A percentile compares a stretch with the other conserved stretches of the same genome.
phyloP scores from a whole-genome alignment of 23 red algal genomes.

The Porphyridium purpureum region DNA sequence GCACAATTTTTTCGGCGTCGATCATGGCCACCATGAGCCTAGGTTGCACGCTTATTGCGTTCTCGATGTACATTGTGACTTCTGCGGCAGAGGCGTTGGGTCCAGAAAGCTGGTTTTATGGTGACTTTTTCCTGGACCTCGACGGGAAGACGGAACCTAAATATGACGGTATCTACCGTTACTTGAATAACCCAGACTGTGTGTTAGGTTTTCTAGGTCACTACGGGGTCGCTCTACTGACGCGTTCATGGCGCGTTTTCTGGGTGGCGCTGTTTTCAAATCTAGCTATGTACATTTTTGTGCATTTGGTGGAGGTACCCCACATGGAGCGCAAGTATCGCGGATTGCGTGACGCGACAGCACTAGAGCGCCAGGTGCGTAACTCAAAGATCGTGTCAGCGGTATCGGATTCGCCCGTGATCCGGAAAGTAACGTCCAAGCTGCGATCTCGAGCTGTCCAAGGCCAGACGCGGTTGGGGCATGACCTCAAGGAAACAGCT shows the following conservation, averaged over 20 bases:
- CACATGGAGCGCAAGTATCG: slow-evolving; percentile 54
- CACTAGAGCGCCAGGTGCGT: slow-evolving; percentile 12
- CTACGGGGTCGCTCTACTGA: slow-evolving; percentile 60
- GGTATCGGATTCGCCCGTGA: too few relatives aligned
- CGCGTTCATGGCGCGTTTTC: slow-evolving; percentile 40
- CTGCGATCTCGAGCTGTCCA: too few relatives aligned
- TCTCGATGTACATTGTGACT: slow-evolving; percentile 12
- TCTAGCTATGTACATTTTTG: slow-evolving; percentile 38
- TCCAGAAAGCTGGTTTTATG: slow-evolving; percentile 71
- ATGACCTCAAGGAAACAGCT: too few relatives aligned
- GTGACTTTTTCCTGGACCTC: slow-evolving; percentile 85
- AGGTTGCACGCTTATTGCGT: slow-evolving; percentile 27
- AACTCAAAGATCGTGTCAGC: too few relatives aligned
- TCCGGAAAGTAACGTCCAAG: too few relatives aligned
- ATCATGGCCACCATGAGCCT: slow-evolving; percentile 13
- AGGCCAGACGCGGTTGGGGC: too few relatives aligned
- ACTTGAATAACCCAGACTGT: slow-evolving; percentile 70
- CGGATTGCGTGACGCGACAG: slow-evolving; percentile 5
- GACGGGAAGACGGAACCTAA: slow-evolving; percentile 9
- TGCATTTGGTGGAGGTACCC: slow-evolving; percentile 38
- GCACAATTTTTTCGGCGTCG: background rate
- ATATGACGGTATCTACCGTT: slow-evolving; percentile 66
- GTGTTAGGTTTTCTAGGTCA: slow-evolving; percentile 57
- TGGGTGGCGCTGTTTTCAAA: slow-evolving; percentile 50
- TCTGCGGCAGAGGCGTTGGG: slow-evolving; percentile 43